Percentiles rank a stretch among this genome's conserved stretches.
Conservation (phyloP, 441 rosid species). For the Populus tomentosa region DNA sequence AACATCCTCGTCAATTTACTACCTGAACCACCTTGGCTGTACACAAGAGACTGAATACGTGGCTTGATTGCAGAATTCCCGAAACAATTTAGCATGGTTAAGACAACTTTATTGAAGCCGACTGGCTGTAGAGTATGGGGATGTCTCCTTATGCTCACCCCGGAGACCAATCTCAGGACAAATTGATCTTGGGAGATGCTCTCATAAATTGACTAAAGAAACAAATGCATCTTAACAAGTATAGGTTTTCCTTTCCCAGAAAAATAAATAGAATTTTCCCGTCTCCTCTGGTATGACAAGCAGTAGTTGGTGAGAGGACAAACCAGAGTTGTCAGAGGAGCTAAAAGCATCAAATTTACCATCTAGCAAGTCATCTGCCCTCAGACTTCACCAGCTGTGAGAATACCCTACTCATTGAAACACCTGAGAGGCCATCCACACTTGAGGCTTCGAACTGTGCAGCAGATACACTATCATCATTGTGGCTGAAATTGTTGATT, state of each 20-base stretch:
- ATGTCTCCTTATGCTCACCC: neutral
- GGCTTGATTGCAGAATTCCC: neutral
- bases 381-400: conserved; percentile 91
- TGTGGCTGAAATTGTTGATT: conserved; percentile 58
- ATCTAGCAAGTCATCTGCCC: conserved; percentile 49
- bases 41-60: conserved; percentile 4
- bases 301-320: conserved; percentile 16
- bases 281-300: neutral
- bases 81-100: neutral
- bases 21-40: conserved; percentile 12
- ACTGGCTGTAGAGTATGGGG: neutral
- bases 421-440: conserved; percentile 58
- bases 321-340: conserved; percentile 5
- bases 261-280: neutral
- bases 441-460: conserved; percentile 40
- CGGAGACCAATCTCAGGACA: neutral
- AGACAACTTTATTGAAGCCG: neutral
- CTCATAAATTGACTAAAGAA: neutral
- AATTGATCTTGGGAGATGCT: neutral
- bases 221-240: neutral
- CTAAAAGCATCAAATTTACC: neutral
- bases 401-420: conserved; percentile 87
- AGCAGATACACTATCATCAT: conserved; percentile 30
- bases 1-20: conserved; percentile 4
- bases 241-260: neutral